Conservation (phyloP, 2,329 filamentous ascomycete genomes). For the Fusarium pilosicola region DNA sequence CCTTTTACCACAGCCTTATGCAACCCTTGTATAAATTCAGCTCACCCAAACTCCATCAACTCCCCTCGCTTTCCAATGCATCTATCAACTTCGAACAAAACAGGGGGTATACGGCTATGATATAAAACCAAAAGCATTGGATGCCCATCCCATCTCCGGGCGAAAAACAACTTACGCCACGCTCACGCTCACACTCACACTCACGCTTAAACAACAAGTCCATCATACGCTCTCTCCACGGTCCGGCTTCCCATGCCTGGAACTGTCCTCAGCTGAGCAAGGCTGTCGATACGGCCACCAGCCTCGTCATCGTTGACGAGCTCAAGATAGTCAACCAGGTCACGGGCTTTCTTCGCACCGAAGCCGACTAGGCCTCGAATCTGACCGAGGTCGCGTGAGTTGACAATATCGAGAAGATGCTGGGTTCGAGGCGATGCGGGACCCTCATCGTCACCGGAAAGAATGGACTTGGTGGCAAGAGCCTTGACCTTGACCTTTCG, state of each 20-base stretch:
- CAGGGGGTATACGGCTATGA: conserved; percentile 40
- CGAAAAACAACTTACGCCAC: conserved; percentile 2
- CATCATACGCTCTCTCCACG: conserved; percentile 66
- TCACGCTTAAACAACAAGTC: conserved; percentile 47
- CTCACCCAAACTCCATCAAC: conserved; percentile 35
- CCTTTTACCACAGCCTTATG: conserved; percentile 31
- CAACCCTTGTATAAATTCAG: conserved; percentile 19
- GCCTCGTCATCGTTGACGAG: conserved; percentile 52
- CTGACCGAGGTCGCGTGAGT: conserved; percentile 72
- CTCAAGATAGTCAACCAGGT: conserved; percentile 67
- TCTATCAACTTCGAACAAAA: conserved; percentile 25
- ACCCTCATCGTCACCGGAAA: conserved; percentile 54
- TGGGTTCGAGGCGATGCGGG: conserved; percentile 65
- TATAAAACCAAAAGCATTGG: conserved; percentile 39
- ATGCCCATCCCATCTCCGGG: conserved; percentile 13
- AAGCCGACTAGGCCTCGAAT: conserved; percentile 77
- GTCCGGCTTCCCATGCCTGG: conserved; percentile 67
- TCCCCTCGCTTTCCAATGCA: conserved; percentile 33
- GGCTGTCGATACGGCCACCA: conserved; percentile 55
- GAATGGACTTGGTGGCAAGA: conserved; percentile 34
- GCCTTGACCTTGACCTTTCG: conserved; percentile 48
- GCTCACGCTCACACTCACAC: neutral
- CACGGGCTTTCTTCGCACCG: conserved; percentile 75
- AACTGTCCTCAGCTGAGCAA: conserved; percentile 63
- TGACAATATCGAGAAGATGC: conserved; percentile 75